These are phyloP conservation scores for Wickerhamomyces sp. DNA, from an alignment of 1,139 yeast genomes.

Conservation along the genomic window DNA sequence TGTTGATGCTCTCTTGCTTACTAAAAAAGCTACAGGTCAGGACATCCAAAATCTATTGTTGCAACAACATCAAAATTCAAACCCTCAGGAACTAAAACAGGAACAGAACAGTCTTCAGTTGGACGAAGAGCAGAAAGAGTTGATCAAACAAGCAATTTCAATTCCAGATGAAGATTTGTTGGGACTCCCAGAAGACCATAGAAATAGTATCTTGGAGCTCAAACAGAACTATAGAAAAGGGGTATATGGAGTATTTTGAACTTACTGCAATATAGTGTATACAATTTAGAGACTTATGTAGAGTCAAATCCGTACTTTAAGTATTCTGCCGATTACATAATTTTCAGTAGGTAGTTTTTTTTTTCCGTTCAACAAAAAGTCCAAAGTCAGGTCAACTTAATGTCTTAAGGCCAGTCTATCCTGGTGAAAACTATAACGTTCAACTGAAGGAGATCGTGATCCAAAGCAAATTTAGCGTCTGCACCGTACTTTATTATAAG, in stretches of 20 bases:
- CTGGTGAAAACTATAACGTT: no score
- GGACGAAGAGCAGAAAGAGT: slow-evolving; percentile 42
- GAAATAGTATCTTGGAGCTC: slow-evolving; percentile 33
- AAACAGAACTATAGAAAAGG: slow-evolving; percentile 41
- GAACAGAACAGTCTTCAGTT: slow-evolving; percentile 35
- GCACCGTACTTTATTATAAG: neutral
- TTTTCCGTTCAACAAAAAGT: no score
- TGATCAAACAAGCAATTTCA: slow-evolving; percentile 51
- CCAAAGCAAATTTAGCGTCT: neutral
- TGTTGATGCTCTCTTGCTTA: slow-evolving; percentile 67
- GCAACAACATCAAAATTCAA: slow-evolving; percentile 7
- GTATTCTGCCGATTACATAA: neutral
- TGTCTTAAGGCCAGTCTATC: no score
- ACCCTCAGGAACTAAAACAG: slow-evolving; percentile 7
- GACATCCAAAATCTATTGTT: slow-evolving; percentile 27
- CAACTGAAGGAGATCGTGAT: no score
- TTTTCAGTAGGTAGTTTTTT: no score
- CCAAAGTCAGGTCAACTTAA: no score
- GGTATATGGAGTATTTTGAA: slow-evolving; percentile 33
- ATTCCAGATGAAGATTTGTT: slow-evolving; percentile 62
- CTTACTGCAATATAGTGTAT: no score
- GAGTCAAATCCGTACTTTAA: neutral
- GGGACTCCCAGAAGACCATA: slow-evolving; percentile 56
- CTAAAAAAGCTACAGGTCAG: slow-evolving; percentile 27
- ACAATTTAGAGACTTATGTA: neutral